phyloP scores from a whole-genome alignment of 73 alveolate species.

The Tetrahymena thermophila region DNA sequence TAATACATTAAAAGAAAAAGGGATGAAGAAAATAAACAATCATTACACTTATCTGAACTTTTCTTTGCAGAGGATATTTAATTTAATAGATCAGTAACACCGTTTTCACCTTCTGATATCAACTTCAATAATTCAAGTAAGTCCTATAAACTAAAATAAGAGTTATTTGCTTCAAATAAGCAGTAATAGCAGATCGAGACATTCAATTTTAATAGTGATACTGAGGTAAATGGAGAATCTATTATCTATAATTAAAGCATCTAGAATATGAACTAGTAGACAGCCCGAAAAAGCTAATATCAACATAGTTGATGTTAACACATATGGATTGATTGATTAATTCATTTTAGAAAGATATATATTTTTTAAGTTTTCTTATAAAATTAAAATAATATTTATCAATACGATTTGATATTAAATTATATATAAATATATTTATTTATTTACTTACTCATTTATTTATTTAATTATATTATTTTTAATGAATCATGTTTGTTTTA shows the following conservation, averaged over 20 bases:
- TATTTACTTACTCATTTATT: too few relatives aligned
- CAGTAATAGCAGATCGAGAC: not conserved
- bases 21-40: not conserved
- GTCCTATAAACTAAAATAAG: not conserved
- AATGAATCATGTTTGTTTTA: too few relatives aligned
- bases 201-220: not conserved
- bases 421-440: too few relatives aligned
- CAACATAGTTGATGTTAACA: too few relatives aligned
- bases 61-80: not conserved
- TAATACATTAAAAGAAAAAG: not conserved
- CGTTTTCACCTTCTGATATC: not conserved
- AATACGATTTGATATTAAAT: too few relatives aligned
- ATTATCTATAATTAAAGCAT: not conserved
- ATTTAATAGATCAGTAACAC: not conserved
- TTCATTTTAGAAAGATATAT: too few relatives aligned
- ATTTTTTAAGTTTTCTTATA: too few relatives aligned
- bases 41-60: not conserved
- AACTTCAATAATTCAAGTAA: not conserved
- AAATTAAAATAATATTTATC: too few relatives aligned
- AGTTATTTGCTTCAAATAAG: not conserved
- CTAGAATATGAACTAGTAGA: too few relatives aligned
- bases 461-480: too few relatives aligned
- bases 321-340: too few relatives aligned
- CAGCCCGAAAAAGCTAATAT: too few relatives aligned
- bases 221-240: not conserved